These are phyloP conservation scores for Musa schizocarpa DNA, from an alignment of 176 grass and related monocot species.

Conservation along the genomic window DNA sequence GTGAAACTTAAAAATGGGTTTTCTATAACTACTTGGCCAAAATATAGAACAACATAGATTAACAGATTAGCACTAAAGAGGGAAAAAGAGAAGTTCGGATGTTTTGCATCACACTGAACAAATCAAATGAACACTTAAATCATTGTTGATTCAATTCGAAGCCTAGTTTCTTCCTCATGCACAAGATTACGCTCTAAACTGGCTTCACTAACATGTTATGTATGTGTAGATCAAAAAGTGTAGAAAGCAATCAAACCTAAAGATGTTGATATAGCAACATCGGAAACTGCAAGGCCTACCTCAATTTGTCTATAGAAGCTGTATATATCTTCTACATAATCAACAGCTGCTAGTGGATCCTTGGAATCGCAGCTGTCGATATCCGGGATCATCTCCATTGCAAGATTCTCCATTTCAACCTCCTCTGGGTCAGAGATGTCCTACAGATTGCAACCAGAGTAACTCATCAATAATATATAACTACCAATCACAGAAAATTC, in stretches of 20 bases:
- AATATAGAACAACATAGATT: background rate
- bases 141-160: too few species aligned
- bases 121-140: too few species aligned
- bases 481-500: background rate
- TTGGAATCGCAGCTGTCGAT: slow-evolving; percentile 63
- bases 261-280: background rate
- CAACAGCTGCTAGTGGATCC: slow-evolving; percentile 71
- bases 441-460: slow-evolving; percentile 21
- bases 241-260: background rate
- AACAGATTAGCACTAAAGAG: background rate
- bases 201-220: background rate
- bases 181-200: too few species aligned
- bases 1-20: too few species aligned
- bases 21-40: background rate
- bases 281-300: slow-evolving; percentile 30
- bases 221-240: background rate
- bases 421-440: slow-evolving; percentile 47
- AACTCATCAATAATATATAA: background rate
- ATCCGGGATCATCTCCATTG: slow-evolving; percentile 45
- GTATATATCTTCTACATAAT: slow-evolving; percentile 81
- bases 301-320: slow-evolving; percentile 52
- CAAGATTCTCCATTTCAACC: slow-evolving; percentile 81
- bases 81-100: too few species aligned
- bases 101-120: too few species aligned
- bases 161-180: too few species aligned